A percentile compares a stretch with the other conserved stretches of the same genome.
Evolutionary conservation across 1,284 basidiomycete genomes (phyloP).

Genomic region (Anthracocystis walkeri): DNA sequence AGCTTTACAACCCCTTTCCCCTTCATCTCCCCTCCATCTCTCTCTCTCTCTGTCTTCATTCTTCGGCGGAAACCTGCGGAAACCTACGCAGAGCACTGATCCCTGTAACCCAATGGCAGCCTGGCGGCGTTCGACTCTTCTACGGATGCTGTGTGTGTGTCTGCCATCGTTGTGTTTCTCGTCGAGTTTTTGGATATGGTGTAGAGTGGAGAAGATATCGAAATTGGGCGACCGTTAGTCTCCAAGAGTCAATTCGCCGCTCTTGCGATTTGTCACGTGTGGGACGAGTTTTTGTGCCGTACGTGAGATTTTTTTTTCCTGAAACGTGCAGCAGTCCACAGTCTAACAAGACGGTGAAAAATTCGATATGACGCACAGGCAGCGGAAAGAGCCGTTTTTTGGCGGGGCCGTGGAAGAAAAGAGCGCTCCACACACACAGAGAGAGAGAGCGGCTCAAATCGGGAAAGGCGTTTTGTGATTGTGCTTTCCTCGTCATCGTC

Average conservation of each 20-base stretch:
- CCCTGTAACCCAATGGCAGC: constrained; percentile 86
- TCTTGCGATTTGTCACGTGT: not conserved
- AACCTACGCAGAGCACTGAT: constrained; percentile 89
- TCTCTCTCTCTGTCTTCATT: not conserved
- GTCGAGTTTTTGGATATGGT: not conserved
- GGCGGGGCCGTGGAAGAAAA: not conserved
- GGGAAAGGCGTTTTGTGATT: too few species aligned
- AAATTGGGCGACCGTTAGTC: not conserved
- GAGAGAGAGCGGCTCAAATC: constrained; percentile 23
- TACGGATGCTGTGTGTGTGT: constrained; percentile 78
- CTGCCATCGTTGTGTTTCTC: constrained; percentile 32
- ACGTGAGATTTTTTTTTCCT: too few species aligned
- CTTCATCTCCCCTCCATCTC: not conserved
- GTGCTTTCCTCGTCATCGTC: not conserved
- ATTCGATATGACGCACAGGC: too few species aligned
- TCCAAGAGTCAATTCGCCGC: too few species aligned
- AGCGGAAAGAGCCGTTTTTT: constrained; percentile 15
- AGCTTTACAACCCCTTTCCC: not conserved
- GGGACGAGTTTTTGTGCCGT: too few species aligned
- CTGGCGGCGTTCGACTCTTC: constrained; percentile 81
- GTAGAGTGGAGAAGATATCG: not conserved
- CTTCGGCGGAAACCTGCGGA: not conserved
- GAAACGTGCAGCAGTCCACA: too few species aligned
- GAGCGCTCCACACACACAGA: constrained; percentile 10
- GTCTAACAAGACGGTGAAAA: too few species aligned